Conservation (phyloP, 2,329 filamentous ascomycete species). For the Sphaceloma murrayae region DNA sequence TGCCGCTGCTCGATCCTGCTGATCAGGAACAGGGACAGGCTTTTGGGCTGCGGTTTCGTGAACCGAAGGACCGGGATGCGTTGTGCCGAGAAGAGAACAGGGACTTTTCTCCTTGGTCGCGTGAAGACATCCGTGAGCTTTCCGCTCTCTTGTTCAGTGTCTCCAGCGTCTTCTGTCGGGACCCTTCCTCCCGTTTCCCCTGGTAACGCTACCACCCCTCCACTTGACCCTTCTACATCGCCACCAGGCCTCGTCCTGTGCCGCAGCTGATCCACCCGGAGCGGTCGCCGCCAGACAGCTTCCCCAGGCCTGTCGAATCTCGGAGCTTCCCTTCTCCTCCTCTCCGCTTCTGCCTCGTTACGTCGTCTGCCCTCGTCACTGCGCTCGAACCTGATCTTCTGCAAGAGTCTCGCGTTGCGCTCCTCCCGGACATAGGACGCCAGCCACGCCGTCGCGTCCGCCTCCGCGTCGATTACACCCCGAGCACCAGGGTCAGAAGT, state of each 20-base stretch:
- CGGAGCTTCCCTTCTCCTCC: conserved; percentile 18
- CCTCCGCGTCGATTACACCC: background rate
- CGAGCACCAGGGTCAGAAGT: too few relatives aligned
- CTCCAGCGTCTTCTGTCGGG: background rate
- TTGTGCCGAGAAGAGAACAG: conserved; percentile 47
- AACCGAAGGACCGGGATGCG: conserved; percentile 57
- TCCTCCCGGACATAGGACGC: conserved; percentile 20
- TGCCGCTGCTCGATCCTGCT: conserved; percentile 42
- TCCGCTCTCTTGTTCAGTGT: background rate
- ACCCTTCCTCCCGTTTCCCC: background rate
- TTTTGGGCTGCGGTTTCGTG: conserved; percentile 53
- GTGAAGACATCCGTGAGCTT: too few relatives aligned
- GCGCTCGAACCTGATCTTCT: conserved; percentile 20
- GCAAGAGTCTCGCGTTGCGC: conserved; percentile 24
- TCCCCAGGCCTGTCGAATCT: background rate
- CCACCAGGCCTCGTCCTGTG: background rate
- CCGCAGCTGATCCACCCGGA: background rate
- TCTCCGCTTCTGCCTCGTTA: background rate
- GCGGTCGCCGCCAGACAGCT: background rate
- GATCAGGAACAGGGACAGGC: conserved; percentile 50
- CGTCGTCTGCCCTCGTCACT: conserved; percentile 15
- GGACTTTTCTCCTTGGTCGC: conserved; percentile 34
- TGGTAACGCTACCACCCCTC: background rate
- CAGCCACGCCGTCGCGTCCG: conserved; percentile 20
- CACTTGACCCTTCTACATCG: background rate